These are phyloP conservation scores for Fusarium pseudograminearum DNA, from an alignment of 2,329 filamentous ascomycete species.

Conservation along the genomic window DNA sequence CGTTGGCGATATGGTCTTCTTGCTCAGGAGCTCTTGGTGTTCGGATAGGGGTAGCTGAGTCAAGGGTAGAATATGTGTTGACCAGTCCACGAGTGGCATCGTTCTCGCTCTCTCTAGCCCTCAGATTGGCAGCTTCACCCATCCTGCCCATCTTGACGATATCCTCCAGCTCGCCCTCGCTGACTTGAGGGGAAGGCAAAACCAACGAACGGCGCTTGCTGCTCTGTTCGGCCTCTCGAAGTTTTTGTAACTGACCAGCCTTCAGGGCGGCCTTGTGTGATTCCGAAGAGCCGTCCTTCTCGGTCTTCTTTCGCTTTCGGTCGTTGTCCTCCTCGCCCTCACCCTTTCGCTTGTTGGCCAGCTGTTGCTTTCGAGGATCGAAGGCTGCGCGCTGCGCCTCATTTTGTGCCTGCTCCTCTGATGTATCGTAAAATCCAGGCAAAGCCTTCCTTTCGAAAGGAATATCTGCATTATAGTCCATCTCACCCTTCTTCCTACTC, in stretches of 20 bases:
- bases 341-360: slow-evolving; percentile 92
- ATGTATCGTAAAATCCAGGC: slow-evolving; percentile 92
- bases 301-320: slow-evolving; percentile 89
- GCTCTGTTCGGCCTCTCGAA: slow-evolving; percentile 95
- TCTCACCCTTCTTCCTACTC: slow-evolving; percentile 92
- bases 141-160: slow-evolving; percentile 99
- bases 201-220: slow-evolving; percentile 89
- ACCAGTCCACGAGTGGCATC: slow-evolving; percentile 87
- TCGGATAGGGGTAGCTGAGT: slow-evolving; percentile 86
- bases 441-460: slow-evolving; percentile 95
- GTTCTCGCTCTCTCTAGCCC: slow-evolving; percentile 83
- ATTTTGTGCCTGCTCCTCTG: slow-evolving; percentile 82
- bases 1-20: slow-evolving; percentile 95
- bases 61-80: slow-evolving; percentile 85
- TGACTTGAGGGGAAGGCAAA: slow-evolving; percentile 89
- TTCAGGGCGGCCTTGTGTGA: slow-evolving; percentile 89
- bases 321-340: slow-evolving; percentile 86
- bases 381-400: slow-evolving; percentile 87
- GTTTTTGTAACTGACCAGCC: slow-evolving; percentile 92
- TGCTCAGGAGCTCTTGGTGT: slow-evolving; percentile 92
- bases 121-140: slow-evolving; percentile 83
- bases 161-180: slow-evolving; percentile 92
- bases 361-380: slow-evolving; percentile 91
- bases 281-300: slow-evolving; percentile 82
- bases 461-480: slow-evolving; percentile 99